A percentile compares a stretch with the other conserved stretches of the same genome.
These are phyloP conservation scores for Cenchrus fungigraminus DNA, from an alignment of 176 grass and related monocot genomes.

Conservation along the genomic window DNA sequence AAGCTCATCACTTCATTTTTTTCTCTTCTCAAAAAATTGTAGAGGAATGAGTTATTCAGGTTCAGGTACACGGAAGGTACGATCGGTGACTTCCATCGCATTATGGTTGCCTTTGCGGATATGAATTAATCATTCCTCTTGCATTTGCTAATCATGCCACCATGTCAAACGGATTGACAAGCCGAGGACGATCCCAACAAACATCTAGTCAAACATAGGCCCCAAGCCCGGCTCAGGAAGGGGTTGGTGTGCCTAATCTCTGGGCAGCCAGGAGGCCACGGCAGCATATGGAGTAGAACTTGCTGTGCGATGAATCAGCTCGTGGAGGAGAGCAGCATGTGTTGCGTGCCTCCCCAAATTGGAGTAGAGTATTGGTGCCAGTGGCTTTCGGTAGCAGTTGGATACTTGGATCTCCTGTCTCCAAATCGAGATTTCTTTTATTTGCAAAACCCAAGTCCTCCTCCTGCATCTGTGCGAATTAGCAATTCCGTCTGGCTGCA, in stretches of 20 bases:
- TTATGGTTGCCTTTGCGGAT: not conserved
- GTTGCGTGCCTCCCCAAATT: not conserved
- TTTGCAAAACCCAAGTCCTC: not conserved
- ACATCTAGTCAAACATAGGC: slow-evolving; percentile 6
- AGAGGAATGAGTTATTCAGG: not conserved
- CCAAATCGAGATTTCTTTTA: not conserved
- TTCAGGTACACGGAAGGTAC: not conserved
- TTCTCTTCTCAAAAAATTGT: not conserved
- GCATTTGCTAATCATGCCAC: not conserved
- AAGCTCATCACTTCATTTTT: not conserved
- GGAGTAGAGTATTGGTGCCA: slow-evolving; percentile 25
- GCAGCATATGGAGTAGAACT: not conserved
- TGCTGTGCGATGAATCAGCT: not conserved
- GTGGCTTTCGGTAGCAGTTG: not conserved
- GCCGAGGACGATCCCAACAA: not conserved
- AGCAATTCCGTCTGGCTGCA: not conserved
- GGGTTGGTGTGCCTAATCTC: not conserved
- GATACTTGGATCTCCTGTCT: slow-evolving; percentile 1
- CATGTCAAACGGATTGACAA: slow-evolving; percentile 2
- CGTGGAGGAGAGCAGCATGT: not conserved
- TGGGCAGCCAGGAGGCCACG: not conserved
- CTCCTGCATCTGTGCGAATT: too few relatives aligned
- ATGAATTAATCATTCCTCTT: not conserved
- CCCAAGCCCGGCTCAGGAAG: not conserved
- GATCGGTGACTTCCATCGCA: not conserved